Evolutionary conservation across 176 grass and related monocot genomes (phyloP), one percentile per base, ranked within the genome.

Genomic region (Eremochloa ophiuroides): DNA sequence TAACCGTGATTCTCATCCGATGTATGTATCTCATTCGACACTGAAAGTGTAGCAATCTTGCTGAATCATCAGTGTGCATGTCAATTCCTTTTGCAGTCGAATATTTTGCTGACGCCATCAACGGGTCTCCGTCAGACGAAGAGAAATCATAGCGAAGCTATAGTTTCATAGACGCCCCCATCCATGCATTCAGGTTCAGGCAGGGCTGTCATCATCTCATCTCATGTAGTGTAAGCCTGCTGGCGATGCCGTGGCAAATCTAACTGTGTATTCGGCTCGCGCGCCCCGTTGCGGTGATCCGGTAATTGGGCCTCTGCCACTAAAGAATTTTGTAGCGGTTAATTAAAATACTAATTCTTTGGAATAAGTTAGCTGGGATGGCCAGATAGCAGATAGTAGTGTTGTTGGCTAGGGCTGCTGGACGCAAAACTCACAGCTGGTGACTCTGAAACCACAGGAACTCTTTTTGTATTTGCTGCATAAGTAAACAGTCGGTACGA

Each of bases 51-150:
- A 53, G 17, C 50, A 82, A 43, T 29, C 25, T 67, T 55, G 37
- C 73, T 71, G 1, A 76, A 26, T 5, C 50, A 6, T 31, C 8
- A 0, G 15, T 62, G 25, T 70, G 11, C 10, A 31, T 51, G 27
- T 82, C 39, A 2, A 8, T 51, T 22, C 39, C 8, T 48, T 13
- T n/a, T 27, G 11, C 89, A 99, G 97, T 94, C 69, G 97, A 96
- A 66, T 99, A 99, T 74, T 99, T 99, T 30, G 87, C 87, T 3
- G 97, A 96, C 77, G 85, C 87, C 55, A 88, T 93, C 81, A 94
- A 86, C 7, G 97, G 87, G 46, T 80, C 89, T 63, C 97, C 83
- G 28, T 99, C 93, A 26, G 97, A 96, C 39, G 97, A 99, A 80
- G 93, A 99, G 87, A 96, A 93, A 82, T 76, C 56, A 74, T 87